Evolutionary conservation across 2,329 filamentous ascomycete genomes (phyloP), one percentile per base, ranked within the genome.

Genomic region (Ophiostoma ulmi): DNA sequence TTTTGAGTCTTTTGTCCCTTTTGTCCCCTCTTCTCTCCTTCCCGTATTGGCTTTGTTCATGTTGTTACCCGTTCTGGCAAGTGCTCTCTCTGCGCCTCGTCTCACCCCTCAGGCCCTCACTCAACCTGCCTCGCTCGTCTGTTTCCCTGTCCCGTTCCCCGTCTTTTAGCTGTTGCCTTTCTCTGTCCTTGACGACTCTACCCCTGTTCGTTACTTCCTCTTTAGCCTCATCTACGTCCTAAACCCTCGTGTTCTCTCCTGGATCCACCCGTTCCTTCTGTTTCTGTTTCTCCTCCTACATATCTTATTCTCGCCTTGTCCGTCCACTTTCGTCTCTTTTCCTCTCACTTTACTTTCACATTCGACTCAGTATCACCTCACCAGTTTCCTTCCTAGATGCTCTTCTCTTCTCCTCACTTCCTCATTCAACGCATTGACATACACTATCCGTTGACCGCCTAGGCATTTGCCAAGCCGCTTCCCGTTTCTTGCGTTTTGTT

Each of bases 271-370:
- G 8, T 65, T 64, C 26, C 63, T 38, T 65, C 36, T 26, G 20
- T 39, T 65, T 22, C 36, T 65, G 41, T 61, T 65, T 36, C 67
- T 35, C 61, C 41, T 69, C 39, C 55, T 26, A 69, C 61, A 26
- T 70, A 26, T 55, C 38, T 61, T 36, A 44, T 65, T 22, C 61
- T 64, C 63, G 22, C 36, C 35, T 65, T 11, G n/a, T 11, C 61
- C 39, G 26, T 68, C 38, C 39, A 68, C 31, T 41, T 64, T 64
- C 17, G 11, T 64, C 61, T 38, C 13, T 36, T 26, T 63, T 22
- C 58, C 58, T 35, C 55, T 26, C 22, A 26, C 26, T 35, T 36
- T 48, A 48, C 17, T 48, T 48, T 8, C 17, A 48, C 44, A 17
- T 48, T 6, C 17, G 44, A 48, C 10, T 48, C 17, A 7, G 44